A percentile compares a stretch with the other conserved stretches of the same genome.
Conservation (phyloP, 2,329 filamentous ascomycete genomes). For the Colletotrichum sp. region DNA sequence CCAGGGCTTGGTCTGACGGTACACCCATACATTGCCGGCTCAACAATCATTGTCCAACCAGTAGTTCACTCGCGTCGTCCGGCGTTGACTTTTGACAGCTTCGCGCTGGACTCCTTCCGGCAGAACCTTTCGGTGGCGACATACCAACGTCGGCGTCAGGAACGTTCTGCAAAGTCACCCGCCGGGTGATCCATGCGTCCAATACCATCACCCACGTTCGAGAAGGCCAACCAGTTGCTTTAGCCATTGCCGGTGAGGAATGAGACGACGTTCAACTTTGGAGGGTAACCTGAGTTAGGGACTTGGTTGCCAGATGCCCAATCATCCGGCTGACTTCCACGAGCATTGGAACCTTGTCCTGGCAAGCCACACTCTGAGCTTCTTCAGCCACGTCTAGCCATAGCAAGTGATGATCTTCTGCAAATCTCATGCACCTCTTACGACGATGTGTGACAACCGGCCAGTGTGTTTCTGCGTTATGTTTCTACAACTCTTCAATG, state of each 20-base stretch:
- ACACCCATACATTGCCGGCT: neutral
- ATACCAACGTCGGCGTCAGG: neutral
- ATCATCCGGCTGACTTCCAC: neutral
- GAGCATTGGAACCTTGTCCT: neutral
- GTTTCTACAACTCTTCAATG: neutral
- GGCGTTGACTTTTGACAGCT: neutral
- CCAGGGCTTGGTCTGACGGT: neutral
- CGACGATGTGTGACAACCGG: neutral
- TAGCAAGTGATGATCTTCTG: neutral
- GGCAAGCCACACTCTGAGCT: neutral
- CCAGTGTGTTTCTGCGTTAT: neutral
- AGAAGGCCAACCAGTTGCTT: neutral
- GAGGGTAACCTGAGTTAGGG: neutral
- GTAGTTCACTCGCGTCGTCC: neutral
- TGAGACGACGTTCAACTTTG: neutral
- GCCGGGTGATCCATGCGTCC: neutral
- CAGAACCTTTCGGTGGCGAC: neutral
- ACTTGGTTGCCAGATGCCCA: neutral
- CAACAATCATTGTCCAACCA: neutral
- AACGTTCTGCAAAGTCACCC: neutral
- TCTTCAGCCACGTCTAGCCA: constrained; percentile 1
- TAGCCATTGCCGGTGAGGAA: neutral
- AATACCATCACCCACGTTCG: neutral
- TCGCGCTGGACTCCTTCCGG: neutral
- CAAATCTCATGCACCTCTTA: constrained; percentile 7